Conservation (phyloP, 2,329 filamentous ascomycete species). For the Scedosporium boydii region DNA sequence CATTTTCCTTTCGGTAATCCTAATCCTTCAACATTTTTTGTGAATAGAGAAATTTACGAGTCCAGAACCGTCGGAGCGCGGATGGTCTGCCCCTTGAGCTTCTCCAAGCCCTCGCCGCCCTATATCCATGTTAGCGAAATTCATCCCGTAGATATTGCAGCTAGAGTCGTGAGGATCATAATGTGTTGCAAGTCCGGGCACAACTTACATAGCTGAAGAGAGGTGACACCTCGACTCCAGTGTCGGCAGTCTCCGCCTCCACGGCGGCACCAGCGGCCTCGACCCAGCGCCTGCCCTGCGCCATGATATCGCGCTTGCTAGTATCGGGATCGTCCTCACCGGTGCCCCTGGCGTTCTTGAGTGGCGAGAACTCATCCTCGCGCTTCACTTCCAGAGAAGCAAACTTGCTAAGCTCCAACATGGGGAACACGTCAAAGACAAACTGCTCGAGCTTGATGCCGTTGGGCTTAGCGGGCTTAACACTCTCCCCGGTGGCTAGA, state of each 20-base stretch:
- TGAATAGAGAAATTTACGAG: neutral
- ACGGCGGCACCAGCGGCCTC: slow-evolving; percentile 69
- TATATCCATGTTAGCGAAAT: slow-evolving; percentile 19
- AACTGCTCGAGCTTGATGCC: slow-evolving; percentile 99
- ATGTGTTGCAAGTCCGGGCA: neutral
- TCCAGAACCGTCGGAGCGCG: slow-evolving; percentile 35
- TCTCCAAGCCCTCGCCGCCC: slow-evolving; percentile 55
- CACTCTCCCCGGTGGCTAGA: slow-evolving; percentile 61
- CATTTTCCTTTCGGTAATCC: neutral
- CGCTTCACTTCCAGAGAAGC: slow-evolving; percentile 92
- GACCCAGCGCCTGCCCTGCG: slow-evolving; percentile 80
- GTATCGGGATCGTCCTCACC: slow-evolving; percentile 93
- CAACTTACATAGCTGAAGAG: slow-evolving; percentile 87
- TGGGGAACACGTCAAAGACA: slow-evolving; percentile 95
- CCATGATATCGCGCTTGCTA: slow-evolving; percentile 81
- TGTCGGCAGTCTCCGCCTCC: slow-evolving; percentile 49
- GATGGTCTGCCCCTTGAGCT: slow-evolving; percentile 42
- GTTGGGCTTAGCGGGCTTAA: slow-evolving; percentile 92
- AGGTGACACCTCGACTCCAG: slow-evolving; percentile 83
- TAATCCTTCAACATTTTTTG: neutral
- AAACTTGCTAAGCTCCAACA: slow-evolving; percentile 74
- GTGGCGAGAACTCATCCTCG: slow-evolving; percentile 94
- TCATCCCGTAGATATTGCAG: neutral
- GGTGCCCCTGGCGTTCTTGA: slow-evolving; percentile 82
- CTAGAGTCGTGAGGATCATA: neutral